These are phyloP conservation scores for Penicillium psychrofluorescens DNA, from an alignment of 495 filamentous ascomycete genomes.

Conservation along the genomic window DNA sequence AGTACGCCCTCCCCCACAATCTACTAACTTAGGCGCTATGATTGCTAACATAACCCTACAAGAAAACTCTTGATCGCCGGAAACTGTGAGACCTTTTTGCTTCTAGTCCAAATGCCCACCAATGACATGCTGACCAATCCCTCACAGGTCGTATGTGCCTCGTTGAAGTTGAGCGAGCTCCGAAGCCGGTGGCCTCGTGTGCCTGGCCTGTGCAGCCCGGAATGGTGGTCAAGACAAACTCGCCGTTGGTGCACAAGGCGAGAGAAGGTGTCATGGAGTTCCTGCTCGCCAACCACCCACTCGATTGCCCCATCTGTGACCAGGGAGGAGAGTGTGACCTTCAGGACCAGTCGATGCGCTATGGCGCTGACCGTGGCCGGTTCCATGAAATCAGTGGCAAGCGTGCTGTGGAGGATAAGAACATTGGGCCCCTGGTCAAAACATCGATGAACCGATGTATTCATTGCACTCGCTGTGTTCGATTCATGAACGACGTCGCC, in stretches of 20 bases:
- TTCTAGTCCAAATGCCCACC: not conserved
- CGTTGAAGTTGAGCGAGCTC: conserved; percentile 91
- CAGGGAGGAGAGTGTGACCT: conserved; percentile 98
- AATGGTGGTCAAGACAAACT: conserved; percentile 98
- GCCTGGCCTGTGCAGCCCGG: conserved; percentile 98
- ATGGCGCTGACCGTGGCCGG: conserved; percentile 89
- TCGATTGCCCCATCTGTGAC: conserved; percentile 97
- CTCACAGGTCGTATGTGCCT: conserved; percentile 80
- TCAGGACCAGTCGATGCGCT: conserved; percentile 98
- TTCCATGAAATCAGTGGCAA: conserved; percentile 95
- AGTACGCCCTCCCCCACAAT: conserved; percentile 45
- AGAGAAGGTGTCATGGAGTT: conserved; percentile 99
- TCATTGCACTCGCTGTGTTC: conserved; percentile 95
- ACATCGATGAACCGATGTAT: conserved; percentile 99
- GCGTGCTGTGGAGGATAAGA: conserved; percentile 97
- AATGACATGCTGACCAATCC: conserved; percentile 6
- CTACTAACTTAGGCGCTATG: not conserved
- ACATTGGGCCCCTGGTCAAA: conserved; percentile 97
- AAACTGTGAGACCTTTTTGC: conserved; percentile 58
- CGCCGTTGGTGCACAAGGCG: conserved; percentile 91
- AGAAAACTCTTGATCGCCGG: conserved; percentile 97
- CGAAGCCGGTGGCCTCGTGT: conserved; percentile 96
- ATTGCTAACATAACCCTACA: conserved; percentile 22
- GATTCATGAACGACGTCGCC: conserved; percentile 95
- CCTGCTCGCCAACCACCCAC: conserved; percentile 89